Conservation (phyloP, 164 flowering plant species). For the Aristolochia fimbriata region DNA sequence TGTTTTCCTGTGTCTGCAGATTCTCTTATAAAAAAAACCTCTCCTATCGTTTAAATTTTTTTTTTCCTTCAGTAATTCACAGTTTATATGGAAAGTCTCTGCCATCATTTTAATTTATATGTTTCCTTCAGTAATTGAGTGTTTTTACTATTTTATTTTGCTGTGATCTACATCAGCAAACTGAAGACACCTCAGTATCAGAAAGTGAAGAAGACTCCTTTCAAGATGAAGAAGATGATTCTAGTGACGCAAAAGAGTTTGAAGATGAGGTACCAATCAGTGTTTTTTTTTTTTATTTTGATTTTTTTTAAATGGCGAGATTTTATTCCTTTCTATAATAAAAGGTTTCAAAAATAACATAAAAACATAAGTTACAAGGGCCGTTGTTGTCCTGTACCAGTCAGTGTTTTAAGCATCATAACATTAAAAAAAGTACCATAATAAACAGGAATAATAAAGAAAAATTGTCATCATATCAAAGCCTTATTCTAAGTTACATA, state of each 20-base stretch:
- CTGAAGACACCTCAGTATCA: slow-evolving; percentile 61
- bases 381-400: no score
- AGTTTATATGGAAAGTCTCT: background rate
- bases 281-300: no score
- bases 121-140: background rate
- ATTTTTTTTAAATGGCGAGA: no score
- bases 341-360: slow-evolving; percentile 61
- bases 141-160: background rate
- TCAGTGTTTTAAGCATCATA: background rate
- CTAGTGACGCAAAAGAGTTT: slow-evolving; percentile 51
- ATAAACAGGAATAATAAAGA: no score
- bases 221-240: slow-evolving; percentile 30
- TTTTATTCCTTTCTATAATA: no score
- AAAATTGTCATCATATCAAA: background rate
- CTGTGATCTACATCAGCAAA: slow-evolving; percentile 37
- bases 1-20: no score
- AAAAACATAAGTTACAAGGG: background rate
- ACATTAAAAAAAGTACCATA: background rate
- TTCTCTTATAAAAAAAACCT: background rate
- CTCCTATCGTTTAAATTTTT: background rate
- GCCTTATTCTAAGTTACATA: no score
- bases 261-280: slow-evolving; percentile 67
- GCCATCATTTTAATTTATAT: background rate
- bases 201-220: slow-evolving; percentile 85
- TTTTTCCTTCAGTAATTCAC: background rate